Conservation (phyloP, 129 eudicot species). For the Dittrichia graveolens region DNA sequence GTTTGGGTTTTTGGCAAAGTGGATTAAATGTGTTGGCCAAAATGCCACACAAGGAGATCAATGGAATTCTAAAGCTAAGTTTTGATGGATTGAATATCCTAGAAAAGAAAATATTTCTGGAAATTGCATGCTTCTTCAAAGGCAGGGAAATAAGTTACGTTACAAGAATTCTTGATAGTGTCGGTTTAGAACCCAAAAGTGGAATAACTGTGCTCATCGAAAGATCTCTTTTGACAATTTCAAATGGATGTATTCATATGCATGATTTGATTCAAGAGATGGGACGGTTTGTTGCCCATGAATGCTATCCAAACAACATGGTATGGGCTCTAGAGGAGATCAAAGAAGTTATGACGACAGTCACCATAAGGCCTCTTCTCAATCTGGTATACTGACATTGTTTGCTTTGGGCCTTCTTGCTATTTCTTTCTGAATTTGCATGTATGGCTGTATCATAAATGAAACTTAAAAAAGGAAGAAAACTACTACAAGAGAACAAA, state of each 20-base stretch:
- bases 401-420: too few relatives aligned
- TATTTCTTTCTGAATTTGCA: too few relatives aligned
- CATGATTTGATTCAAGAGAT: constrained; percentile 6
- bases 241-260: not conserved
- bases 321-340: not conserved
- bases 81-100: constrained; percentile 2
- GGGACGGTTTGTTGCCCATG: not conserved
- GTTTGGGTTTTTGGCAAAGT: constrained; percentile 2
- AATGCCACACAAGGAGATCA: constrained; percentile 3
- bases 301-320: constrained; percentile 1
- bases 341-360: not conserved
- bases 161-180: not conserved
- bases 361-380: not conserved
- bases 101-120: not conserved
- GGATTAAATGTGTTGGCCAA: not conserved
- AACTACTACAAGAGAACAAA: too few relatives aligned
- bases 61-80: constrained; percentile 2
- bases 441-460: too few relatives aligned
- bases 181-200: not conserved
- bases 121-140: constrained; percentile 2
- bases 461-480: too few relatives aligned
- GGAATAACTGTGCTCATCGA: constrained; percentile 5
- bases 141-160: not conserved
- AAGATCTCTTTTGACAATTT: not conserved
- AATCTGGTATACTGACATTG: too few relatives aligned